A percentile compares a stretch with the other conserved stretches of the same genome.
These are phyloP conservation scores for Mycena rebaudengoi DNA, from an alignment of 768 basidiomycete species.

Conservation along the genomic window DNA sequence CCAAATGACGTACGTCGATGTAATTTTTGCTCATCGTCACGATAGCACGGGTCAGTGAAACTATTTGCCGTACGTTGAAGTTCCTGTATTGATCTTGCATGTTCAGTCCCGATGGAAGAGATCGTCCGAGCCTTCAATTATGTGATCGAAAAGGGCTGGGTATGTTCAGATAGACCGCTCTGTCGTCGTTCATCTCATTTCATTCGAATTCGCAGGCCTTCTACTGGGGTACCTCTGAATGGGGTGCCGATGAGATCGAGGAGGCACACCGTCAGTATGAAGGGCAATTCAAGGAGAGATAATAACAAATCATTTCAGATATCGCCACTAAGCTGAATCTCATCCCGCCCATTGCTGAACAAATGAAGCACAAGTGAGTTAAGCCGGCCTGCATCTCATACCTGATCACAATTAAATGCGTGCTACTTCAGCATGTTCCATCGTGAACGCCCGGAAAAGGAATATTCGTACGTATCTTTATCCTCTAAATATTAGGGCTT, in stretches of 20 bases:
- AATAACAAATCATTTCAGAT: slow-evolving; percentile 45
- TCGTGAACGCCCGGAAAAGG: slow-evolving; percentile 83
- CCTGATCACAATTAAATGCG: neutral
- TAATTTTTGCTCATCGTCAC: slow-evolving; percentile 75
- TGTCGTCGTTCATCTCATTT: too few species aligned
- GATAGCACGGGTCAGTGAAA: slow-evolving; percentile 57
- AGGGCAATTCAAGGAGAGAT: neutral
- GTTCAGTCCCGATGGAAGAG: slow-evolving; percentile 73
- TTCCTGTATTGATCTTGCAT: neutral
- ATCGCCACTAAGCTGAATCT: slow-evolving; percentile 74
- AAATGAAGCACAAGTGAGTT: slow-evolving; percentile 73
- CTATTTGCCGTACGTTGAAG: neutral
- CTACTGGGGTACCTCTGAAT: slow-evolving; percentile 84
- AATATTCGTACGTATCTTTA: slow-evolving; percentile 63
- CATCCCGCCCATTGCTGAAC: slow-evolving; percentile 77
- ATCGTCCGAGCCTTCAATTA: slow-evolving; percentile 84
- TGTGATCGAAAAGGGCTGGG: slow-evolving; percentile 77
- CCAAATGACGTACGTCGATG: slow-evolving; percentile 78
- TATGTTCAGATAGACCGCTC: neutral
- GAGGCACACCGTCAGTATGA: slow-evolving; percentile 65
- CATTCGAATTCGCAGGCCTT: slow-evolving; percentile 46
- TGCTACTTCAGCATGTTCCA: slow-evolving; percentile 71
- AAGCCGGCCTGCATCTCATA: neutral
- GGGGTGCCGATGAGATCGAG: slow-evolving; percentile 75
- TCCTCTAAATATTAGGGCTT: neutral